A percentile compares a stretch with the other conserved stretches of the same genome.
These are phyloP conservation scores for Aspergillus fumigatiaffinis DNA, from an alignment of 2,329 filamentous ascomycete species.

Conservation along the genomic window DNA sequence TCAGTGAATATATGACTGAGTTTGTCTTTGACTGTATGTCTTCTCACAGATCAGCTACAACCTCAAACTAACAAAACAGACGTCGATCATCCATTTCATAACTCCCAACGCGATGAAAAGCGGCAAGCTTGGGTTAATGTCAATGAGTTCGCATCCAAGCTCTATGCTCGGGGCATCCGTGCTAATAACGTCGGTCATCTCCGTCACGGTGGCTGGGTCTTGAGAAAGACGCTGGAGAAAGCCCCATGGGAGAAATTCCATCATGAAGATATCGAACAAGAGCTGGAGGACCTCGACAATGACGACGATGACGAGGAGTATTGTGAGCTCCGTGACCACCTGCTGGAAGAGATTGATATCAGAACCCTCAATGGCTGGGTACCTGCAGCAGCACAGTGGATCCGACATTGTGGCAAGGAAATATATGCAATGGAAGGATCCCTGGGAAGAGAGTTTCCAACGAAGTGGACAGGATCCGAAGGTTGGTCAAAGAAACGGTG, in stretches of 20 bases:
- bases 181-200: neutral
- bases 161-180: neutral
- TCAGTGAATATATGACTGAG: neutral
- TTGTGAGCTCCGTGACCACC: neutral
- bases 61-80: neutral
- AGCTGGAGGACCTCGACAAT: neutral
- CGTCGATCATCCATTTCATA: neutral
- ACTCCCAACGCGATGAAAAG: neutral
- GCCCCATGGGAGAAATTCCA: neutral
- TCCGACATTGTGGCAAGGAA: neutral
- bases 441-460: neutral
- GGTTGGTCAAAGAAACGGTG: conserved; percentile 7
- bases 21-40: conserved; percentile 1
- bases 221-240: conserved; percentile 1
- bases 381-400: conserved; percentile 4
- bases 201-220: neutral
- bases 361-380: conserved; percentile 3
- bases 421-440: neutral
- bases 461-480: neutral
- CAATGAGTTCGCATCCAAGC: neutral
- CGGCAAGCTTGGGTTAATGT: neutral
- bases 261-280: neutral
- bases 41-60: neutral
- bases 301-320: neutral
- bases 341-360: conserved; percentile 2